Conservation (phyloP, 139 green algal species). For the Haematococcus sp. region DNA sequence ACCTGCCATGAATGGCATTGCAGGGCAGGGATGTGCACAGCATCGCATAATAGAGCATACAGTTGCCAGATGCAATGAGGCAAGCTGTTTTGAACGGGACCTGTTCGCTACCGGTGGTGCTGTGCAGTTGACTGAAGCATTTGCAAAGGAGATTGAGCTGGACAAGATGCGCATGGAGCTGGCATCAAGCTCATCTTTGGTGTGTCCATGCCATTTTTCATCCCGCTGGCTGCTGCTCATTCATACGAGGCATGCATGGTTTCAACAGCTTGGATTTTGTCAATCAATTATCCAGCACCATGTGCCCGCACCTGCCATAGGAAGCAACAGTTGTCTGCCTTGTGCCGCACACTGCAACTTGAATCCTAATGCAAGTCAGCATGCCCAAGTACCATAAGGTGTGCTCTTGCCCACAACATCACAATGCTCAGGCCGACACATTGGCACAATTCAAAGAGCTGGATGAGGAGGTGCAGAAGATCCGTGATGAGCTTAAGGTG, state of each 20-base stretch:
- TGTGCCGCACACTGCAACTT: too few relatives aligned
- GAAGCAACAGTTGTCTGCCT: too few relatives aligned
- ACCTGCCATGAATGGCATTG: background rate
- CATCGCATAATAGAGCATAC: background rate
- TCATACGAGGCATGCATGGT: too few relatives aligned
- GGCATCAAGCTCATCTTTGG: conserved; percentile 10
- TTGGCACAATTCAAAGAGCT: conserved; percentile 20
- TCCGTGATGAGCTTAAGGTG: conserved; percentile 20
- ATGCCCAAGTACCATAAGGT: too few relatives aligned
- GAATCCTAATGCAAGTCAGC: too few relatives aligned
- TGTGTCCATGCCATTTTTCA: background rate
- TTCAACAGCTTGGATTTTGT: too few relatives aligned
- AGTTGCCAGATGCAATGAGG: background rate
- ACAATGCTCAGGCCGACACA: conserved; percentile 22
- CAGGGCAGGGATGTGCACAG: too few relatives aligned
- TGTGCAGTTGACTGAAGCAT: conserved; percentile 19
- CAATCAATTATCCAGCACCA: too few relatives aligned
- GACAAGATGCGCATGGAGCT: conserved; percentile 28
- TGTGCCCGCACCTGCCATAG: too few relatives aligned
- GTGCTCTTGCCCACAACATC: too few relatives aligned
- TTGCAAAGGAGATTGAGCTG: conserved; percentile 15
- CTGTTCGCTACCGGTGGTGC: background rate
- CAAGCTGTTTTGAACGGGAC: background rate
- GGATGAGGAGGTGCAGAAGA: conserved; percentile 16
- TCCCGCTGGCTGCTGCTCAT: too few relatives aligned